Conservation (phyloP, 1,284 basidiomycete species). For the Leccinum fallax region DNA sequence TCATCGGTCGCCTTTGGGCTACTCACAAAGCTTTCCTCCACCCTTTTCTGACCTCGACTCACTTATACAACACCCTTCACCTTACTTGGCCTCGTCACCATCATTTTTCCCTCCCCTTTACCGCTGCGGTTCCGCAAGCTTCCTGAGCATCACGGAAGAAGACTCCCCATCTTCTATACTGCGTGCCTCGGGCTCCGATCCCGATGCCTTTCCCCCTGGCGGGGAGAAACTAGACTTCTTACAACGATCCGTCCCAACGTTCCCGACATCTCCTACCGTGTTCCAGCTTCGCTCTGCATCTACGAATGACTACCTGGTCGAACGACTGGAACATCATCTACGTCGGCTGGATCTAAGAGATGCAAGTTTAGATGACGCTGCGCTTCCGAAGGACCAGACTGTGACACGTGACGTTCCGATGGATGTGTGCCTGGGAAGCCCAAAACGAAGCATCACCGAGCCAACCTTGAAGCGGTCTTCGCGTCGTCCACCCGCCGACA, state of each 20-base stretch:
- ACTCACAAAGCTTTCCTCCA: slow-evolving; percentile 3
- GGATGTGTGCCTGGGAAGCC: slow-evolving; percentile 9
- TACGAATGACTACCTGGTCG: slow-evolving; percentile 23
- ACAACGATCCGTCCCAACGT: neutral
- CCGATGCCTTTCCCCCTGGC: neutral
- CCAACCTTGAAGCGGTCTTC: neutral
- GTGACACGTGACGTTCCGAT: slow-evolving; percentile 9
- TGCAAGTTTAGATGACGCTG: neutral
- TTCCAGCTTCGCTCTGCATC: slow-evolving; percentile 29
- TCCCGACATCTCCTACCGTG: slow-evolving; percentile 24
- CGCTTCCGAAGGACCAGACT: neutral
- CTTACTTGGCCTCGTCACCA: neutral
- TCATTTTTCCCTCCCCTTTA: neutral
- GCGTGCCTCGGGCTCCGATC: slow-evolving; percentile 10
- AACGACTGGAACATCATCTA: slow-evolving; percentile 23
- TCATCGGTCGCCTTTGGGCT: slow-evolving; percentile 8
- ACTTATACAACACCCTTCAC: slow-evolving; percentile 4
- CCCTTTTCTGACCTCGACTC: slow-evolving; percentile 8
- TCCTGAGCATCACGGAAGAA: slow-evolving; percentile 10
- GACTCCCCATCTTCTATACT: slow-evolving; percentile 13
- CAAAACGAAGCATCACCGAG: neutral
- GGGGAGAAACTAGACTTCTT: neutral
- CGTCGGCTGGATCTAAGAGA: slow-evolving; percentile 24
- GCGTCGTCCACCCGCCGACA: neutral
- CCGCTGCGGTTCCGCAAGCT: slow-evolving; percentile 11